Evolutionary conservation across 2,329 filamentous ascomycete genomes (phyloP).

Genomic region (Blastomyces emzantsi): DNA sequence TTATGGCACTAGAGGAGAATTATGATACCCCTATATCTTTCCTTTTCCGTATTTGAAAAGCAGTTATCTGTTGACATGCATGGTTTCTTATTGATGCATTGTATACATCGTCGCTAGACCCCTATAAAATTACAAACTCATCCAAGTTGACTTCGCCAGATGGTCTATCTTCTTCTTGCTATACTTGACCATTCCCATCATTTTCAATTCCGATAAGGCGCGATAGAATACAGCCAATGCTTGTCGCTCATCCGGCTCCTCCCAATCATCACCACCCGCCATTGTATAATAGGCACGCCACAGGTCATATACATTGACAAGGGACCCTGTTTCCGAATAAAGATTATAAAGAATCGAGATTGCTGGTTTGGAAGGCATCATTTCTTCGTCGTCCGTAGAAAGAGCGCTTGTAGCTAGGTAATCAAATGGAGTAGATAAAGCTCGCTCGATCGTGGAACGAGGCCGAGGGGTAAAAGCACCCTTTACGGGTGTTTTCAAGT

Average conservation of each 20-base stretch:
- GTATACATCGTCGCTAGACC: neutral
- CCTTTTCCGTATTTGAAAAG: neutral
- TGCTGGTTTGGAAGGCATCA: conserved; percentile 47
- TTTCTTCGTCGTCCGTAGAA: conserved; percentile 23
- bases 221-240: conserved; percentile 70
- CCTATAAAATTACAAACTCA: conserved; percentile 43
- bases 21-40: conserved; percentile 6
- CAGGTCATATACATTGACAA: conserved; percentile 54
- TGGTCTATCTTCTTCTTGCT: conserved; percentile 92
- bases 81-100: neutral
- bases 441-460: conserved; percentile 51
- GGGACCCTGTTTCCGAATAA: conserved; percentile 52
- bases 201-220: conserved; percentile 72
- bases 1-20: neutral
- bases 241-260: conserved; percentile 26
- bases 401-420: conserved; percentile 48
- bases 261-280: conserved; percentile 29
- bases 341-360: conserved; percentile 54
- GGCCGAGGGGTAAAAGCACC: conserved; percentile 51
- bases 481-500: conserved; percentile 48
- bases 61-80: neutral
- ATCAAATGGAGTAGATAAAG: conserved; percentile 50
- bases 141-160: conserved; percentile 72
- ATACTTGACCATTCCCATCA: conserved; percentile 77
- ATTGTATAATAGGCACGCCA: conserved; percentile 54